phyloP scores from a whole-genome alignment of 2,329 filamentous ascomycete species.

The Aspergillus ochraceoroseus region DNA sequence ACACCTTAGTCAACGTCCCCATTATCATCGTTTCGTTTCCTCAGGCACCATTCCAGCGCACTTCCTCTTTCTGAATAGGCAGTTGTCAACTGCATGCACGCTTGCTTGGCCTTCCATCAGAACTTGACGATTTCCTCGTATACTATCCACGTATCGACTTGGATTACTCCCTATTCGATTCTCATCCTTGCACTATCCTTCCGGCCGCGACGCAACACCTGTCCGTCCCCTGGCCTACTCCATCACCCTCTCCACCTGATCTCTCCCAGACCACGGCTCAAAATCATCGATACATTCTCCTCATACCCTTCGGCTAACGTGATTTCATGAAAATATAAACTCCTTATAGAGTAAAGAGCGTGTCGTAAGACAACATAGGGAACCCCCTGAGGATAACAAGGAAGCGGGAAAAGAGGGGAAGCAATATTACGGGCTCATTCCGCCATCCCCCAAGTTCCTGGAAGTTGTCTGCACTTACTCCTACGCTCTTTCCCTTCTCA shows the following conservation, averaged over 20 bases:
- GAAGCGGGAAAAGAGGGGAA: constrained; percentile 6
- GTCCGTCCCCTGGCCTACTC: constrained; percentile 2
- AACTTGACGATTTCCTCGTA: background rate
- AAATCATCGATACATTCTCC: too few relatives aligned
- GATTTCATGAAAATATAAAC: too few relatives aligned
- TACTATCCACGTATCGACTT: background rate
- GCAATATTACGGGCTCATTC: constrained; percentile 3
- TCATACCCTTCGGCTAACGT: too few relatives aligned
- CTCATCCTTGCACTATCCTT: background rate
- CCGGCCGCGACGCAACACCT: background rate
- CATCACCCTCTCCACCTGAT: background rate
- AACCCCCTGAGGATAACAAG: too few relatives aligned
- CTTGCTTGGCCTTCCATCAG: background rate
- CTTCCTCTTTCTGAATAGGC: too few relatives aligned
- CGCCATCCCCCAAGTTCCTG: background rate
- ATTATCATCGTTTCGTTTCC: background rate
- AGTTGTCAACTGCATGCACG: too few relatives aligned
- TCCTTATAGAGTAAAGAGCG: too few relatives aligned
- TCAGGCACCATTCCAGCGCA: background rate
- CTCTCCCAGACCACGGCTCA: background rate
- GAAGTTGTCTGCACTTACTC: background rate
- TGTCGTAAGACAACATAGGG: too few relatives aligned
- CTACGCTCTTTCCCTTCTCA: background rate
- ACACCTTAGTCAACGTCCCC: background rate
- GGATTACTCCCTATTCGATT: background rate